phyloP scores from a whole-genome alignment of 345 rosid genomes.

The Moricandia arvensis region DNA sequence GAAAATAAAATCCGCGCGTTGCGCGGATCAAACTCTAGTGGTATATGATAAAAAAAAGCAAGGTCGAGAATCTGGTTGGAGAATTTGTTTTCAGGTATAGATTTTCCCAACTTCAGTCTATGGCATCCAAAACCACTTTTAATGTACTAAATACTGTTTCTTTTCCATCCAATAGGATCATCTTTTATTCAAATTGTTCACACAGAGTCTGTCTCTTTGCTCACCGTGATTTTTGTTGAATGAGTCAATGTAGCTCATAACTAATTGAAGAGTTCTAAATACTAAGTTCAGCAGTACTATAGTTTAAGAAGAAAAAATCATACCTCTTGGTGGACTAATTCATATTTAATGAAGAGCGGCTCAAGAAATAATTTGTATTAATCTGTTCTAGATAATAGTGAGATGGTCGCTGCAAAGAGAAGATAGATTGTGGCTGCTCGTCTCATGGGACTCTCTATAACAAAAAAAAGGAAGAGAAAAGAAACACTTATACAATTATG shows the following conservation, averaged over 20 bases:
- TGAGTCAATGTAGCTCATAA: constrained; percentile 31
- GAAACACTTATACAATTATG: not conserved
- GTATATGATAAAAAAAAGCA: no score
- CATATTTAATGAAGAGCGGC: constrained; percentile 57
- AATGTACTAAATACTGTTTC: constrained; percentile 50
- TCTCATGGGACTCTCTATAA: constrained; percentile 47
- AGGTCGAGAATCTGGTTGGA: constrained; percentile 63
- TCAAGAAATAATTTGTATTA: constrained; percentile 51
- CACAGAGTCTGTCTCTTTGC: constrained; percentile 40
- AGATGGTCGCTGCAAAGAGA: constrained; percentile 42
- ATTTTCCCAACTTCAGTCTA: constrained; percentile 64
- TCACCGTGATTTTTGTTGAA: constrained; percentile 49
- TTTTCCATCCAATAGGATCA: constrained; percentile 31
- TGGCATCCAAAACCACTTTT: constrained; percentile 53
- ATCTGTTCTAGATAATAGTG: constrained; percentile 38
- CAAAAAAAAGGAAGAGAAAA: not conserved
- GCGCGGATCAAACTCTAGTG: no score
- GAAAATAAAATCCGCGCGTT: no score
- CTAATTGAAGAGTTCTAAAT: not conserved
- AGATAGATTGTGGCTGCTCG: constrained; percentile 37
- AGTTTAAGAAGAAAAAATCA: not conserved
- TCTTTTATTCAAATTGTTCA: constrained; percentile 45
- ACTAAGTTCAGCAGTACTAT: not conserved
- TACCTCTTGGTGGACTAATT: constrained; percentile 66
- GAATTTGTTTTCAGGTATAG: constrained; percentile 51